Evolutionary conservation across 805 yeast genomes (phyloP), one percentile per base, ranked within the genome.

Genomic region (Kodamaea neixiangensis): DNA sequence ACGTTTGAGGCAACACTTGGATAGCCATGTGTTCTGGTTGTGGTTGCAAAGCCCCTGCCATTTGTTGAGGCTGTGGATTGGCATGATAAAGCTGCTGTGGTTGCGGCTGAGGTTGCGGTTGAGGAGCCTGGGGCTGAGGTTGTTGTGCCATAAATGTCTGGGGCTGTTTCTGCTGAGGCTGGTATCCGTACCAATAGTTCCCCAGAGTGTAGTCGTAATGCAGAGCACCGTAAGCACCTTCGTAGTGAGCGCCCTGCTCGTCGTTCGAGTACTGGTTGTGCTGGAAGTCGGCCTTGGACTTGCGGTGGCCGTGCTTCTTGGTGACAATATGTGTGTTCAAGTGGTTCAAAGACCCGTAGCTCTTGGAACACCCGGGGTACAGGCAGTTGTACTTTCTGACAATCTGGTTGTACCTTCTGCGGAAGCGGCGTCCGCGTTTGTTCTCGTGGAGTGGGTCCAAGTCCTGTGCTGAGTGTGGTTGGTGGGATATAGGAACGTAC

Each of bases 321-420:
- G 77, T 72, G 22, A 73, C 77, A 4, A 73, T 73, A 56, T 73
- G 78, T 10, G 78, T 73, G 57, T 73, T 73, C 46, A 73, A 57
- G 57, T 73, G 78, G 58, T 73, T 73, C 46, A 73, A 61, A 44
- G 72, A 66, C 0, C 78, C 78, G 55, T 73, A 73, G 53, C 75
- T 68, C 55, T 73, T 73, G 47, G 66, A 58, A 55, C 78, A 73
- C 0, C 75, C 76, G 9, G 72, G 69, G 47, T 48, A 68, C 29
- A 67, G 56, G 51, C 78, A 73, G 45, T 53, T 61, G 56, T 56
- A 56, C 49, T 67, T 66, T 17, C 74, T 54, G 7, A 67, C 60
- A 41, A 70, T 71, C 50, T 70, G 75, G 55, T 69, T 69, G 53
- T 69, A 68, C 7, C 73, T 52, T 46, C 73, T 61, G 48, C 74